These are phyloP conservation scores for Artemisia annua DNA, from an alignment of 129 eudicot genomes.

Conservation along the genomic window DNA sequence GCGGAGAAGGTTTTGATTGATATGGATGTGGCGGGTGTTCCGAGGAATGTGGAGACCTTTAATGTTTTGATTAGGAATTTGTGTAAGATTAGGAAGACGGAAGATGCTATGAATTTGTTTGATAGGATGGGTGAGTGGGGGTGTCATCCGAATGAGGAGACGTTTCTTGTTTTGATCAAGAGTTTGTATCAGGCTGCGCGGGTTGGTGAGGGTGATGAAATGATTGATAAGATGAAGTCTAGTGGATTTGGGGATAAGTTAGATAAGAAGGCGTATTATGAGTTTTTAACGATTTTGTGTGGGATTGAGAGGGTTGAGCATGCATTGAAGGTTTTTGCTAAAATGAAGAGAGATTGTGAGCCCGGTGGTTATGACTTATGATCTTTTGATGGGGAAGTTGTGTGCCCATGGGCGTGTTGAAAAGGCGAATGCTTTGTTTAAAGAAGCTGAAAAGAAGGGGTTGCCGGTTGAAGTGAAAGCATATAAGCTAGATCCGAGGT, in stretches of 20 bases:
- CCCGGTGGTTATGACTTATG: constrained; percentile 84
- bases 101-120: constrained; percentile 68
- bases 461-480: constrained; percentile 52
- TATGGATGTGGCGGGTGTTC: constrained; percentile 94
- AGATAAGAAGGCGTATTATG: constrained; percentile 66
- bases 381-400: constrained; percentile 76
- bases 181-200: constrained; percentile 97
- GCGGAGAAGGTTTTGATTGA: constrained; percentile 68
- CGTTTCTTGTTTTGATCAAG: constrained; percentile 66
- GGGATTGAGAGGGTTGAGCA: constrained; percentile 93
- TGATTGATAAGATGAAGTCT: constrained; percentile 94
- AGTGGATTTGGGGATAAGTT: constrained; percentile 66
- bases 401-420: constrained; percentile 74
- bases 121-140: constrained; percentile 93
- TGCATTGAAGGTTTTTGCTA: constrained; percentile 69
- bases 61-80: constrained; percentile 72
- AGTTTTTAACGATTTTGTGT: constrained; percentile 70
- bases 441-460: constrained; percentile 76
- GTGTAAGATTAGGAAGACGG: constrained; percentile 72
- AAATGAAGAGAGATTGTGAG: constrained; percentile 77
- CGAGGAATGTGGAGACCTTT: constrained; percentile 80
- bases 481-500: constrained; percentile 76
- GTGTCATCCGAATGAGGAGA: constrained; percentile 74
- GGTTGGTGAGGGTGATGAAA: constrained; percentile 87
- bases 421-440: constrained; percentile 73